Conservation (phyloP, 2,329 filamentous ascomycete species). For the Paraconiothyrium sp. region DNA sequence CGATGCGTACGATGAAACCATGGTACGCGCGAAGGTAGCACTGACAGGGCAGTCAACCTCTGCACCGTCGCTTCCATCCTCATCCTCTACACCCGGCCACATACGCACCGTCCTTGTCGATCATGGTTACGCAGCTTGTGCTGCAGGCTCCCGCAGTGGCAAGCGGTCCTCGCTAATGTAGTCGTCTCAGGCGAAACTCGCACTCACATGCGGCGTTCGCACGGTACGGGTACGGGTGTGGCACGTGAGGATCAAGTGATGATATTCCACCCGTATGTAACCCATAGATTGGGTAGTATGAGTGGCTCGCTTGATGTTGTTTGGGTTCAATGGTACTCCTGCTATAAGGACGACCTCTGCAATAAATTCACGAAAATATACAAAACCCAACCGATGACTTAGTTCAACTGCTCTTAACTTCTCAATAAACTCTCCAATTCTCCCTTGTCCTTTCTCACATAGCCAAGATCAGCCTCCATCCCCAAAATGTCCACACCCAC, state of each 20-base stretch:
- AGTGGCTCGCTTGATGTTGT: not conserved
- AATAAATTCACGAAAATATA: not conserved
- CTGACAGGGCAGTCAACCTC: no score
- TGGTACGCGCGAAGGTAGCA: no score
- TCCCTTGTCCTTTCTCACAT: not conserved
- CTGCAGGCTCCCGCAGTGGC: not conserved
- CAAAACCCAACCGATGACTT: not conserved
- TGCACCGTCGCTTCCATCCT: no score
- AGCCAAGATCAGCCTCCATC: not conserved
- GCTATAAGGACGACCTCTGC: not conserved
- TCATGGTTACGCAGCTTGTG: no score
- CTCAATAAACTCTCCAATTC: not conserved
- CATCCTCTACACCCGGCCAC: no score
- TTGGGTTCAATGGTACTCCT: not conserved
- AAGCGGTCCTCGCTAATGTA: not conserved
- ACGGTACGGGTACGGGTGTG: not conserved
- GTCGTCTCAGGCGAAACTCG: not conserved
- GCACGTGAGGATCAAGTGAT: not conserved
- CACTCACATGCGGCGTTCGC: not conserved
- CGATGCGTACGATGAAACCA: no score
- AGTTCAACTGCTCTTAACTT: not conserved
- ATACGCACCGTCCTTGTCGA: no score
- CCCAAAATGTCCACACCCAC: not conserved
- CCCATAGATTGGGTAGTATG: not conserved
- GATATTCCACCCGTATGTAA: not conserved